Base-by-base conservation (phyloP, 495 filamentous ascomycete genomes). In the Filosporella fistucella region DNA sequence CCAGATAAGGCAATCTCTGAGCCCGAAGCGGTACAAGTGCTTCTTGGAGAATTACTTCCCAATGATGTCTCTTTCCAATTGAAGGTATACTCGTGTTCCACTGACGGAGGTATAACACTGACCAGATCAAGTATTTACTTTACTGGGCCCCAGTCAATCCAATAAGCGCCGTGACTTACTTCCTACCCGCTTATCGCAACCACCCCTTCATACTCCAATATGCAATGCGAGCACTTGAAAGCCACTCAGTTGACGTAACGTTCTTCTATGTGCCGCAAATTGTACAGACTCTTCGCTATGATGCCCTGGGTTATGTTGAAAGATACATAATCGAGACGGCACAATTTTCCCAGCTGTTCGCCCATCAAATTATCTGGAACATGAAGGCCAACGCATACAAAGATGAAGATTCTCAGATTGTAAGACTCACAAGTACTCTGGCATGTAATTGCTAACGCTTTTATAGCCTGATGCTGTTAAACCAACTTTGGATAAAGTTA, bases 321-420 rank as follows among this genome's bases (percentile, higher is more conserved):
- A 77, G 93, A 50, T 97, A 96, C 55, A 97, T 97, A 24, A 74
- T 96, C 18, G 93, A 99, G 69, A 95, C 94, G 3, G 91, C 88
- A 1, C 91, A 91, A 55, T 88, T 93, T 58, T 96, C 91, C 20
- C 94, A 96, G 61, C 70, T 96, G 1, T 99, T 99, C 63, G 90
- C 94, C 6, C 94, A 99, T 65, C 94, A 99, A 51, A 96, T 99
- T 50, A 97, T 99, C 52, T 99, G 94, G 94, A 99, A 97, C 62
- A 99, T 99, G 85, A 96, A 95, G 61, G 94, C 94, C 17, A 99
- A 99, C 62, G 82, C 90, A 2, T 99, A 88, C 69, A 97, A 96
- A 64, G 94, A 99, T 57, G 91, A 99, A 54, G 89, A 97, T 50
- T 88, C 85, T 41, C 77, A 83, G 56, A 79, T 94, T 56, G 88